phyloP scores from a whole-genome alignment of 2,329 filamentous ascomycete genomes.

The Sporothrix variecibatus region DNA sequence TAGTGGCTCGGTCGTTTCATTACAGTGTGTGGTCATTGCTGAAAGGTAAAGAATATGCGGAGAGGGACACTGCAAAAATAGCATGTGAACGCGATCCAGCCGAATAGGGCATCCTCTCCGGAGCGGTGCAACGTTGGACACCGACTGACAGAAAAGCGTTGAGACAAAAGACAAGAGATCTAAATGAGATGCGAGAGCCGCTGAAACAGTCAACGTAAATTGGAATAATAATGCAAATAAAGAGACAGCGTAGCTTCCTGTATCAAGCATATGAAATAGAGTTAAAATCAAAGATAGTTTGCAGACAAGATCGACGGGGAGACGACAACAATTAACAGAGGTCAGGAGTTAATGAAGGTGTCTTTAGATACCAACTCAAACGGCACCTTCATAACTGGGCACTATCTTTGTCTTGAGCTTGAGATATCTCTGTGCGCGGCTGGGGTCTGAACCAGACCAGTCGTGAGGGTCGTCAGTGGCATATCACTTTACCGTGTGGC shows the following conservation, averaged over 20 bases:
- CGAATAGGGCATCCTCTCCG: constrained; percentile 12
- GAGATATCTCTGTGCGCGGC: too few relatives aligned
- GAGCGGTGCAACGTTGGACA: constrained; percentile 13
- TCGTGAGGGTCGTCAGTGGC: background rate
- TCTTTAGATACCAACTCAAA: background rate
- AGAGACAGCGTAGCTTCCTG: background rate
- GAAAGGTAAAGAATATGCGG: background rate
- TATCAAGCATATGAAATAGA: background rate
- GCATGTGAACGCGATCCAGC: constrained; percentile 16
- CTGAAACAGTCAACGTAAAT: background rate
- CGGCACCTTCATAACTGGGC: background rate
- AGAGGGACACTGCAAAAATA: background rate
- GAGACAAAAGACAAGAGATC: background rate
- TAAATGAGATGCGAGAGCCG: background rate
- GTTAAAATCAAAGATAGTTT: background rate
- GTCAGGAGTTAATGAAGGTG: background rate
- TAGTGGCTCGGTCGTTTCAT: background rate
- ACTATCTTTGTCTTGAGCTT: background rate
- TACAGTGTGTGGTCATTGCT: background rate
- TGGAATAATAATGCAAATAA: background rate
- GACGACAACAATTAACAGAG: background rate
- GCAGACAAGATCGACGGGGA: background rate
- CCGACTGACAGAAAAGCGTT: background rate
- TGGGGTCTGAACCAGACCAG: background rate
- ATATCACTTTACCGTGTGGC: background rate